Evolutionary conservation across 768 basidiomycete species (phyloP), one percentile per base, ranked within the genome.

Genomic region (Mycena albidolilacea): DNA sequence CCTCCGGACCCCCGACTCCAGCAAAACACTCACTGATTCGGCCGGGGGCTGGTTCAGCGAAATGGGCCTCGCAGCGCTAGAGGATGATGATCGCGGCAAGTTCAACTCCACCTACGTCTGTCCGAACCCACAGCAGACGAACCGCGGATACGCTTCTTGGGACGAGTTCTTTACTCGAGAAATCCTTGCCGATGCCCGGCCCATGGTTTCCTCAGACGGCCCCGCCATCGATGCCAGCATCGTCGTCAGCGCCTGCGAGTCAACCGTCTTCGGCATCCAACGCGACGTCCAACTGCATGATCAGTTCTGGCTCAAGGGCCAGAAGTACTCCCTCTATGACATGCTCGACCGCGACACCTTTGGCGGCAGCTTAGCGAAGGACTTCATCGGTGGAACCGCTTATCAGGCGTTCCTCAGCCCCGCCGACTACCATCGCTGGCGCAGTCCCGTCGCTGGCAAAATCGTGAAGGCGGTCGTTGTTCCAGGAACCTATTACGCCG

Each of bases 221-320:
- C 14, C 46, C 11, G 46, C 46, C 46, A 48, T 48, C 81, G 61
- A 62, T 43, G 61, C 61, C 19, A 23, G 44, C 43, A 46, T 46
- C 61, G 48, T 62, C 15, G 44, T 62, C 44, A 86, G 82, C 71
- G 81, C 87, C 12, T 92, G 90, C 82, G 91, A 92, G 77, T 89
- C 88, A 19, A 84, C 80, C 21, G 78, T 88, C 5, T 86, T 88
- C 78, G 81, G 83, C 48, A 82, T 89, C 54, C 80, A 79, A 3
- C 38, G 55, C 43, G 71, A 87, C 67, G 85, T 89, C 43, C 76
- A 87, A 64, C 78, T 77, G 2, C 78, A 77, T 7, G 89, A 90
- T 66, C 75, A 78, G 43, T 91, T 92, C 80, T 92, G 90, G 90
- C 75, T 91, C 79, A 92, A 92, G 77, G 88, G 85, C 0, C 82